These are phyloP conservation scores for Tricholoma matsutake DNA, from an alignment of 768 basidiomycete genomes.

Conservation along the genomic window DNA sequence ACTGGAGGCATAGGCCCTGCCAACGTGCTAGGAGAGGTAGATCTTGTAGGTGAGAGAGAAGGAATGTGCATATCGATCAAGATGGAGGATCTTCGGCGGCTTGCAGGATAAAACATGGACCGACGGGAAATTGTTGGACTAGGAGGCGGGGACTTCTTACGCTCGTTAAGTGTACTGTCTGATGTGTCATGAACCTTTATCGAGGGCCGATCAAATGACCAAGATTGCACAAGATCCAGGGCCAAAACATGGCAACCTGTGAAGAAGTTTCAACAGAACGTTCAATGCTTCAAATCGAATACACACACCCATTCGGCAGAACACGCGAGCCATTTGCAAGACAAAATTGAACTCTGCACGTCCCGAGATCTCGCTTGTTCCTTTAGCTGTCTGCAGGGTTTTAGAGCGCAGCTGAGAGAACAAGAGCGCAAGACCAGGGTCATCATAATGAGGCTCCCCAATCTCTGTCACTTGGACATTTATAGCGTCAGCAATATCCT, in stretches of 20 bases:
- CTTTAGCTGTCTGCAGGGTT: conserved; percentile 90
- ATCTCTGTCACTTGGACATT: conserved; percentile 59
- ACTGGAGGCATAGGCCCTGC: conserved; percentile 15
- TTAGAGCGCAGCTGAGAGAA: conserved; percentile 88
- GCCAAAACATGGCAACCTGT: conserved; percentile 92
- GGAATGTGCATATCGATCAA: conserved; percentile 87
- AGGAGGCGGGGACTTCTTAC: conserved; percentile 32
- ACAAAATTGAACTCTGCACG: conserved; percentile 94
- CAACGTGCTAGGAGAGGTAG: conserved; percentile 44
- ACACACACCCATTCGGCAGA: conserved; percentile 87
- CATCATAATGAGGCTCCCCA: conserved; percentile 87
- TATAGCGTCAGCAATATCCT: conserved; percentile 61
- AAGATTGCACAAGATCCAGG: conserved; percentile 82
- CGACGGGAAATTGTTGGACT: conserved; percentile 45
- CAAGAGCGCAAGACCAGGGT: conserved; percentile 86
- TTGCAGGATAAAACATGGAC: conserved; percentile 46
- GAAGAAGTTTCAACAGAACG: conserved; percentile 1
- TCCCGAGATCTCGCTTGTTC: conserved; percentile 87
- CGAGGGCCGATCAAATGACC: conserved; percentile 87
- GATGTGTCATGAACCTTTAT: conserved; percentile 22
- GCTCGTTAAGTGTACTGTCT: conserved; percentile 5
- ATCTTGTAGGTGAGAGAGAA: conserved; percentile 55
- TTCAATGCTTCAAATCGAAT: background rate
- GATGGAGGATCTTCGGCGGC: conserved; percentile 69
- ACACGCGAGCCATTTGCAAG: conserved; percentile 88